Evolutionary conservation across 2,329 filamentous ascomycete genomes (phyloP), one percentile per base, ranked within the genome.

Genomic region (Sporothrix luriei): DNA sequence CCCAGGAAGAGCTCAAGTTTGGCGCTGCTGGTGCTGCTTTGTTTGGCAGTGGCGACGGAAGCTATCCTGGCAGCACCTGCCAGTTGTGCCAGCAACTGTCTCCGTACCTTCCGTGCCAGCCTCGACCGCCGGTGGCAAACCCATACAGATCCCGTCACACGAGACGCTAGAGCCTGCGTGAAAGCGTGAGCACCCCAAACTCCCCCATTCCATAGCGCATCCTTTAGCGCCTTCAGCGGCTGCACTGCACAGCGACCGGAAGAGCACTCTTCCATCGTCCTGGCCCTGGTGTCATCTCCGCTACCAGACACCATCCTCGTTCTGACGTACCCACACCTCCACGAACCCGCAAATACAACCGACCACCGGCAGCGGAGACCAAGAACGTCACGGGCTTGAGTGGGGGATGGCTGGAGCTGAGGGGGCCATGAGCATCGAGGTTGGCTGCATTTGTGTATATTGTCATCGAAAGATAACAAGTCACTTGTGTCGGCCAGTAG

Each of bases 201-300:
- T 64, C 40, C 29, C 43, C 40, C 9, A 29, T 38, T 4, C 16
- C 9, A 26, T 26, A 54, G 51, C 21, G 48, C 48, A 49, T 24
- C 55, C 13, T 43, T 26, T n/a, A 33, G 61, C 61, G 21, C 9
- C n/a, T 62, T 62, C 43, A 49, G 40, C 21, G 59, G 13, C 61
- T n/a, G 16, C 24, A 64, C 21, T n/a, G 43, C 29, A 16, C 21
- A 21, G 26, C 26, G 1, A 3, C 61, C 57, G 67, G 57, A 64
- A 64, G 57, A 69, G 67, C 14, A 6, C 67, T 69, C 48, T 64
- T 69, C 67, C 67, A 5, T 13, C 4, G 40, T 43, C 40, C 40
- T 29, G 4, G 5, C 14, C 52, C 24, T 13, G 16, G 10, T 16
- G 7, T 29, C 46, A 48, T n/a, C 24, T 9, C 55, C 1, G 4